phyloP scores from a whole-genome alignment of 148 eudicot genomes.

The Rhododendron mucronatum region DNA sequence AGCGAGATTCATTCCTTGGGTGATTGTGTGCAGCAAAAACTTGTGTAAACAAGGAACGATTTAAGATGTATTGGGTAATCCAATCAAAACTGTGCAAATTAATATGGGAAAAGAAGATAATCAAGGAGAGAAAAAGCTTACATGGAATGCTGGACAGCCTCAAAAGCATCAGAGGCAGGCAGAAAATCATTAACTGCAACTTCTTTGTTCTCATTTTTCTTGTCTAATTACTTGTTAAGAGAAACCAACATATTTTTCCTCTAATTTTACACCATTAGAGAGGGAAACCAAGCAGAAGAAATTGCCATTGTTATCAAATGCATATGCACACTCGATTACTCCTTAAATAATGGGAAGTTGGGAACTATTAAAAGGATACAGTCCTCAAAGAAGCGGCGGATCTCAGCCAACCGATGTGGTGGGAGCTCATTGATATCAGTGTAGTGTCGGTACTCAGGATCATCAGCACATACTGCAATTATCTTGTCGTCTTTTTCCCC shows the following conservation, averaged over 20 bases:
- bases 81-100: neutral
- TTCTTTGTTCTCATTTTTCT: slow-evolving; percentile 65
- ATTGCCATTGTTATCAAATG: neutral
- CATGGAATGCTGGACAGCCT: slow-evolving; percentile 51
- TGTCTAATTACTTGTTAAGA: slow-evolving; percentile 38
- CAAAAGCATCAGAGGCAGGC: slow-evolving; percentile 40
- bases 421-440: slow-evolving; percentile 75
- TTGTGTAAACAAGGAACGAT: neutral
- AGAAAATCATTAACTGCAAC: slow-evolving; percentile 56
- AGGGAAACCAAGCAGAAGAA: neutral
- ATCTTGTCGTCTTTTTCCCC: slow-evolving; percentile 89
- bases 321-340: neutral
- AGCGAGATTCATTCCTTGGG: neutral
- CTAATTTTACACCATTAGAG: neutral
- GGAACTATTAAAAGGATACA: slow-evolving; percentile 44
- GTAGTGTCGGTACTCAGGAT: slow-evolving; percentile 67
- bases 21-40: neutral
- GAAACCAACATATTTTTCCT: neutral
- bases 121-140: slow-evolving; percentile 18
- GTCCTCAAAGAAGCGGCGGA: slow-evolving; percentile 86
- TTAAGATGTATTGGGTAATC: neutral
- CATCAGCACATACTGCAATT: slow-evolving; percentile 83
- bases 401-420: slow-evolving; percentile 87
- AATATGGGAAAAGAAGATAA: neutral
- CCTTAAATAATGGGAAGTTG: neutral